Percentiles rank a stretch among this genome's conserved stretches.
These are phyloP conservation scores for Phytopythium helicoides DNA, from an alignment of 352 stramenopile genomes.

Conservation along the genomic window DNA sequence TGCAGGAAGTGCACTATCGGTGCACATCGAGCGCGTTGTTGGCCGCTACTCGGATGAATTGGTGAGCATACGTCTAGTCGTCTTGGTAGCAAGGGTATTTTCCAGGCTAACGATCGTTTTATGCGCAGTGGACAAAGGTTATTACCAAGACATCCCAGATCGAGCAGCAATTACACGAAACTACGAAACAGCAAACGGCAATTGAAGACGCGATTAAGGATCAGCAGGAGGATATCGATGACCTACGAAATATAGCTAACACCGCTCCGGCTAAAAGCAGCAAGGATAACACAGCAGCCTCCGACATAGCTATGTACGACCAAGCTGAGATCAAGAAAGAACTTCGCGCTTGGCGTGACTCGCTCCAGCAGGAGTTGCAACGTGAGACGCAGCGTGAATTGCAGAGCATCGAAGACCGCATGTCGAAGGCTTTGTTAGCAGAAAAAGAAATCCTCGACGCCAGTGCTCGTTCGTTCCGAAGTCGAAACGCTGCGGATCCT, in stretches of 20 bases:
- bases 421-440: constrained; percentile 53
- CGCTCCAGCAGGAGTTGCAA: constrained; percentile 38
- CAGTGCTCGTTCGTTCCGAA: constrained; percentile 45
- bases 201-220: constrained; percentile 26
- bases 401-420: constrained; percentile 50
- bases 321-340: constrained; percentile 23
- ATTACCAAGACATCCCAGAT: constrained; percentile 34
- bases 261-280: not conserved
- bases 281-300: constrained; percentile 7
- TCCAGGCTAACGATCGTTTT: constrained; percentile 1
- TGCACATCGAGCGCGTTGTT: constrained; percentile 70
- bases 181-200: constrained; percentile 25
- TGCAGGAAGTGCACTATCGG: constrained; percentile 45
- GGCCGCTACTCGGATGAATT: constrained; percentile 60
- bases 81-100: not conserved
- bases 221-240: constrained; percentile 40
- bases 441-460: constrained; percentile 57
- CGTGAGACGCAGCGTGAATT: constrained; percentile 48
- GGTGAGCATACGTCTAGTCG: constrained; percentile 23
- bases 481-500: constrained; percentile 52
- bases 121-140: constrained; percentile 48
- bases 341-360: constrained; percentile 27
- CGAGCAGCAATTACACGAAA: constrained; percentile 24
- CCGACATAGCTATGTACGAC: constrained; percentile 1
- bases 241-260: not conserved